A percentile compares a stretch with the other conserved stretches of the same genome.
Evolutionary conservation across 257 asterid species (phyloP).

Genomic region (Nicotiana tomentosiformis): DNA sequence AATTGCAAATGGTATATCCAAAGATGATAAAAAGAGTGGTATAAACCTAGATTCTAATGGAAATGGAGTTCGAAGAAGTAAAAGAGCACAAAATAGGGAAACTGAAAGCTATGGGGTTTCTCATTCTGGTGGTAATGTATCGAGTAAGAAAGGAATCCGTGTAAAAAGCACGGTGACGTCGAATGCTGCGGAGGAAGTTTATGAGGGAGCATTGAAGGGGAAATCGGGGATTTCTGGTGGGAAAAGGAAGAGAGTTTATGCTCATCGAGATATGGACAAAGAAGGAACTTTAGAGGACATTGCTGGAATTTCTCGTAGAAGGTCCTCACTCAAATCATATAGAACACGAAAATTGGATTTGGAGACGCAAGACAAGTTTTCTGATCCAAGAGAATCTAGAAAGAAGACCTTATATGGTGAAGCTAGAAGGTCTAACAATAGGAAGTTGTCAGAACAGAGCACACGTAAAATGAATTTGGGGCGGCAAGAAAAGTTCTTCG

Average conservation of each 20-base stretch:
- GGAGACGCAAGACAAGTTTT: slow-evolving; percentile 26
- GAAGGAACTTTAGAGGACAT: slow-evolving; percentile 13
- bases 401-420: slow-evolving; percentile 13
- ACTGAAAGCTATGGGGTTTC: neutral
- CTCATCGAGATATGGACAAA: slow-evolving; percentile 22
- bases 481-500: slow-evolving; percentile 22
- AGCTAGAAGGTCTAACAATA: slow-evolving; percentile 23
- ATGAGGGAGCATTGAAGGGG: neutral
- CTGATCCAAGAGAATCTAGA: neutral
- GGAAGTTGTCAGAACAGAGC: slow-evolving; percentile 10
- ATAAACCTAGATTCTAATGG: neutral
- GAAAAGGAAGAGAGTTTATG: slow-evolving; percentile 54
- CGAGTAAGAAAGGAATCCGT: neutral
- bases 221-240: slow-evolving; percentile 21
- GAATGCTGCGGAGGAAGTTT: neutral
- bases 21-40: neutral
- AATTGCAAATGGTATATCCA: neutral
- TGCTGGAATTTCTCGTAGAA: slow-evolving; percentile 15
- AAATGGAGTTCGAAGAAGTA: neutral
- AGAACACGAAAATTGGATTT: slow-evolving; percentile 8
- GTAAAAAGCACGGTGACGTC: neutral
- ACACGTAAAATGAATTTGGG: slow-evolving; percentile 13
- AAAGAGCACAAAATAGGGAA: neutral
- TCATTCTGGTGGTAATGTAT: neutral
- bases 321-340: slow-evolving; percentile 11